Base-by-base conservation (phyloP, 2,329 filamentous ascomycete genomes). In the Alternaria postmessia region DNA sequence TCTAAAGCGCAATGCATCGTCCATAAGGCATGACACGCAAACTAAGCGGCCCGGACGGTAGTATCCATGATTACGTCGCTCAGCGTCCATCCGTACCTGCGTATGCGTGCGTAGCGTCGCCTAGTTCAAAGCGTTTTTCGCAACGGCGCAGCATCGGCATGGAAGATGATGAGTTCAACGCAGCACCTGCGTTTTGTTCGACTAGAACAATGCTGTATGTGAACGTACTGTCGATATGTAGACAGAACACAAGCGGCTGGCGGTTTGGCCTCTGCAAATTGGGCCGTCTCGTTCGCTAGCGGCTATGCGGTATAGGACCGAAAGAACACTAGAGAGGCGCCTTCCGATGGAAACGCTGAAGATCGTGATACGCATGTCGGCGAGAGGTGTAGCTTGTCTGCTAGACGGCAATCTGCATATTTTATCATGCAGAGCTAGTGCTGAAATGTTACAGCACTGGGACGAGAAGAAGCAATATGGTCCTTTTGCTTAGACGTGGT, bases 401-500 rank as follows among this genome's bases (percentile, higher is more conserved):
- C n/a, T 36, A 14, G 30, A 34, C 46, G 12, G 12, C 14, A 22
- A 48, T 36, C 20, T 48, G 30, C 18, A 24, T 32, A 24, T 32
- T 24, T 14, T 48, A 18, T 48, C 18, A 8, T 48, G 46, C 30
- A 36, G 46, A 24, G 46, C 46, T 22, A 48, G 46, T 34, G 20
- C 46, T 36, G 9, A 11, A 34, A 24, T 20, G 24, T n/a, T 14
- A 22, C 34, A 12, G 36, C 48, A 32, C 34, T 51, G 30, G 30
- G 30, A 22, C 12, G 16, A 20, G 41, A 52, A 16, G 16, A 26
- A 14, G 32, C 26, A n/a, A 22, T 22, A 34, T 24, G 18, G 14
- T 22, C 5, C 16, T 43, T 9, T n/a, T 16, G 47, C 34, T 66
- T 51, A 67, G 18, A 69, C 62, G 28, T 67, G 64, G 28, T 61